Evolutionary conservation across 371 early-diverging fungal genomes (phyloP).

Genomic region (Chytridium lagenaria): DNA sequence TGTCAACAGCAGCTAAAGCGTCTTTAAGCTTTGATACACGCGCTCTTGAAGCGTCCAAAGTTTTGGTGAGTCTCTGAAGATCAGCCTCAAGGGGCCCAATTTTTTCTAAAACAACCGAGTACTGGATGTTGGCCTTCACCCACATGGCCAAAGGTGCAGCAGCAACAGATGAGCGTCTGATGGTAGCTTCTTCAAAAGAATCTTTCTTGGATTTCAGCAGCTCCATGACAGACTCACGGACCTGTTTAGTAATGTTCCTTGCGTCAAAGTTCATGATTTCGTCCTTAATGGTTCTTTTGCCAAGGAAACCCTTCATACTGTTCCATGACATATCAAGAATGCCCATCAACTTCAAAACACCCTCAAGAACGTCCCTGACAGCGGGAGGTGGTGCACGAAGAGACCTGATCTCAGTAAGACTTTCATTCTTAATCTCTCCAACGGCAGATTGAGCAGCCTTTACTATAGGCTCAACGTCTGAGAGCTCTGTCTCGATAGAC

Average conservation of each 20-base stretch:
- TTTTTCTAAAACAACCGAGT: slow-evolving; percentile 57
- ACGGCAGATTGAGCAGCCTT: slow-evolving; percentile 58
- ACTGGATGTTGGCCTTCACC: slow-evolving; percentile 64
- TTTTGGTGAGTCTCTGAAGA: slow-evolving; percentile 44
- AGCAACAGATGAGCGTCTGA: slow-evolving; percentile 57
- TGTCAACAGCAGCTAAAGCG: slow-evolving; percentile 53
- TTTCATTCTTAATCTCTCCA: slow-evolving; percentile 60
- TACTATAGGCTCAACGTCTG: slow-evolving; percentile 60
- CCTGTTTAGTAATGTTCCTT: slow-evolving; percentile 45
- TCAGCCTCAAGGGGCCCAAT: slow-evolving; percentile 58
- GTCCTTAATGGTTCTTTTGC: slow-evolving; percentile 62
- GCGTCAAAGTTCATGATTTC: slow-evolving; percentile 67
- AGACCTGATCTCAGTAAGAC: slow-evolving; percentile 64
- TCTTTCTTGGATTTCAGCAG: slow-evolving; percentile 55
- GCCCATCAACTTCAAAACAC: slow-evolving; percentile 63
- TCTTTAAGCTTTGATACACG: slow-evolving; percentile 47
- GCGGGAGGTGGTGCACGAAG: slow-evolving; percentile 67
- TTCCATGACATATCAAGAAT: slow-evolving; percentile 65
- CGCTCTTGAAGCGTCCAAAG: slow-evolving; percentile 50
- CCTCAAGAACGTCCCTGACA: slow-evolving; percentile 66
- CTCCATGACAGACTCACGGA: slow-evolving; percentile 53
- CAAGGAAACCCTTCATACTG: slow-evolving; percentile 66
- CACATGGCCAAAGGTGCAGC: slow-evolving; percentile 65
- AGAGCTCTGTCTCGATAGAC: slow-evolving; percentile 57
- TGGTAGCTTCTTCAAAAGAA: slow-evolving; percentile 61